Conservation (phyloP, 1,139 yeast species). For the Spathaspora sp. region DNA sequence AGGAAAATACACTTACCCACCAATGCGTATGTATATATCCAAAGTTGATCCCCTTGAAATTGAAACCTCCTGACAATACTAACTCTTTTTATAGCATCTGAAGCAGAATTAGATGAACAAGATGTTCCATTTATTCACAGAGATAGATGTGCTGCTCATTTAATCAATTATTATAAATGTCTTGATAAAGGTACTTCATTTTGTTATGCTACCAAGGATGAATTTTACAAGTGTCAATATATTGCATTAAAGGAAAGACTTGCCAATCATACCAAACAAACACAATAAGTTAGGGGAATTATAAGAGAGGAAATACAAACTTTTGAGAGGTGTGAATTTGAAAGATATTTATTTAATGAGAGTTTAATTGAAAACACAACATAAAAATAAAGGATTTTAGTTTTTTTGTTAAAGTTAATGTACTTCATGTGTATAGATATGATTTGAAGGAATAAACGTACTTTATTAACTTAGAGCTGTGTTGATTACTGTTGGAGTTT, state of each 20-base stretch:
- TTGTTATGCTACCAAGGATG: slow-evolving; percentile 43
- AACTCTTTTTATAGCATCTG: slow-evolving; percentile 20
- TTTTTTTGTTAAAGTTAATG: not conserved
- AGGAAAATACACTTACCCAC: slow-evolving; percentile 24
- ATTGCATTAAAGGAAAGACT: slow-evolving; percentile 46
- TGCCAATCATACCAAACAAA: slow-evolving; percentile 20
- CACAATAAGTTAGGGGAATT: not conserved
- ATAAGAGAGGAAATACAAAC: not conserved
- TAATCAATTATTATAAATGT: slow-evolving; percentile 46
- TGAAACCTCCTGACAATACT: slow-evolving; percentile 4
- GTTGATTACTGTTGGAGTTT: too few relatives aligned
- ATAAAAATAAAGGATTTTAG: not conserved
- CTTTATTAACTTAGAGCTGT: not conserved
- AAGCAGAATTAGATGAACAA: slow-evolving; percentile 42
- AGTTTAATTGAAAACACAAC: not conserved
- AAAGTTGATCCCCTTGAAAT: not conserved
- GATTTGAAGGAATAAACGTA: not conserved
- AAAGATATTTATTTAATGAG: not conserved
- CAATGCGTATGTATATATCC: slow-evolving; percentile 24
- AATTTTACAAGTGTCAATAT: slow-evolving; percentile 50
- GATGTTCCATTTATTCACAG: slow-evolving; percentile 48
- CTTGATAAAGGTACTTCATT: slow-evolving; percentile 48
- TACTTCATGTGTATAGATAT: not conserved
- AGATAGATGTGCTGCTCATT: slow-evolving; percentile 49
- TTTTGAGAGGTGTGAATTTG: not conserved